These are phyloP conservation scores for Pseudoturritis turrita DNA, from an alignment of 345 rosid species.

Conservation along the genomic window DNA sequence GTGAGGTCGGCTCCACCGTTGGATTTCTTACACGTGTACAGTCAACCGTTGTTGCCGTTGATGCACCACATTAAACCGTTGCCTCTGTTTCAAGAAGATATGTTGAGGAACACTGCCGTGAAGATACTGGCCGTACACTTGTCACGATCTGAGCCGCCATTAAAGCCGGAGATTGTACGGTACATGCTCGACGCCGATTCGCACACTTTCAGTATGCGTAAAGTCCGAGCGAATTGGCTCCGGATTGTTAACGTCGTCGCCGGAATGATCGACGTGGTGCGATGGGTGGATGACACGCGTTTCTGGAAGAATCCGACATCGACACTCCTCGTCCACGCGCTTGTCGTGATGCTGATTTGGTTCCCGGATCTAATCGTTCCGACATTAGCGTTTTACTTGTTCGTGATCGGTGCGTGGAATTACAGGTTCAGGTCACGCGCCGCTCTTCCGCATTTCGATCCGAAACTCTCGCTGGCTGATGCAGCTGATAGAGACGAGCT, in stretches of 20 bases:
- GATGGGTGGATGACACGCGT: constrained; percentile 84
- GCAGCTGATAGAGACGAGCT: constrained; percentile 54
- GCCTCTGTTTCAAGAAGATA: constrained; percentile 37
- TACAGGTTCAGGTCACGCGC: constrained; percentile 52
- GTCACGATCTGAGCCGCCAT: constrained; percentile 77
- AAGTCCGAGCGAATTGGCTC: constrained; percentile 73
- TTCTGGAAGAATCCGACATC: constrained; percentile 72
- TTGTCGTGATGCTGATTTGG: constrained; percentile 73
- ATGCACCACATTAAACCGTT: constrained; percentile 82
- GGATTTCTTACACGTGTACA: constrained; percentile 82
- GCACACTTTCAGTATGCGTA: constrained; percentile 71
- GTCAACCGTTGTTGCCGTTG: constrained; percentile 66
- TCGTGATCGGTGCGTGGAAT: constrained; percentile 74
- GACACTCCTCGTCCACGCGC: constrained; percentile 65
- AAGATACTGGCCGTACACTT: constrained; percentile 59
- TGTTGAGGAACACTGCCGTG: constrained; percentile 44
- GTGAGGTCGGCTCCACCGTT: constrained; percentile 55
- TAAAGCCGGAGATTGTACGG: constrained; percentile 55
- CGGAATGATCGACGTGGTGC: constrained; percentile 46
- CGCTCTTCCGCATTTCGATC: constrained; percentile 64
- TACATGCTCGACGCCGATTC: constrained; percentile 74
- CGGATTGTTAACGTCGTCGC: constrained; percentile 64
- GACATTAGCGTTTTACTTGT: constrained; percentile 64
- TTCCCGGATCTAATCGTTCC: constrained; percentile 78
- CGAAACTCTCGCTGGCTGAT: constrained; percentile 63